Conservation (phyloP, 1,139 yeast species). For the Wickerhamiella infanticola region DNA sequence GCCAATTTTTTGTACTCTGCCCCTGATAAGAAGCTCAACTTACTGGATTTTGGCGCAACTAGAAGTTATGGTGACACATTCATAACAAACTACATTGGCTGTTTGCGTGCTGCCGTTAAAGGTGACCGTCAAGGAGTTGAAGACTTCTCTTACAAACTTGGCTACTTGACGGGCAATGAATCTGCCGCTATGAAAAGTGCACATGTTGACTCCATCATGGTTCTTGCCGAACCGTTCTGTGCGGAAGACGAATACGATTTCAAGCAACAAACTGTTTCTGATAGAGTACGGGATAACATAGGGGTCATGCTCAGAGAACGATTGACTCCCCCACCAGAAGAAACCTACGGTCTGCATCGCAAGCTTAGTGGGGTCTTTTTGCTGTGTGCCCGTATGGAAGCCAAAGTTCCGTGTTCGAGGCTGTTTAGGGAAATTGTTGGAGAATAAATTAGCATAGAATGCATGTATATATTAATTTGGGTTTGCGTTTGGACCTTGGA, state of each 20-base stretch:
- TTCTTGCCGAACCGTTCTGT: constrained; percentile 83
- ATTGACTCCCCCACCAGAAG: constrained; percentile 95
- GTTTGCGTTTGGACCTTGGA: background rate
- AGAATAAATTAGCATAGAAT: background rate
- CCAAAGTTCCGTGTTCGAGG: constrained; percentile 68
- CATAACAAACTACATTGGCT: constrained; percentile 48
- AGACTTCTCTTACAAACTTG: constrained; percentile 53
- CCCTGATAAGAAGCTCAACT: constrained; percentile 50
- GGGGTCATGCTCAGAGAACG: constrained; percentile 83
- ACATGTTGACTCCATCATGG: constrained; percentile 80
- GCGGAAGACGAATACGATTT: constrained; percentile 49
- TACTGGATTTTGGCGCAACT: constrained; percentile 92
- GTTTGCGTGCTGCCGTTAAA: constrained; percentile 62
- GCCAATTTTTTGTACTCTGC: constrained; percentile 83
- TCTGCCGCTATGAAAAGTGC: constrained; percentile 78
- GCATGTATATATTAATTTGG: background rate
- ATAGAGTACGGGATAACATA: constrained; percentile 73
- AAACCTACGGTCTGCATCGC: constrained; percentile 86
- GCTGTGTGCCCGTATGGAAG: constrained; percentile 72
- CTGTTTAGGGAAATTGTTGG: constrained; percentile 66
- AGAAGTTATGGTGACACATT: constrained; percentile 60
- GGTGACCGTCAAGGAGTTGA: constrained; percentile 54
- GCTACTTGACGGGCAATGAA: constrained; percentile 86
- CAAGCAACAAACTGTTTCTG: constrained; percentile 76
- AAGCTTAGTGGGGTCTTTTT: constrained; percentile 89